Conservation (phyloP, 176 grass and related monocot species). For the Oryza glumipatula region DNA sequence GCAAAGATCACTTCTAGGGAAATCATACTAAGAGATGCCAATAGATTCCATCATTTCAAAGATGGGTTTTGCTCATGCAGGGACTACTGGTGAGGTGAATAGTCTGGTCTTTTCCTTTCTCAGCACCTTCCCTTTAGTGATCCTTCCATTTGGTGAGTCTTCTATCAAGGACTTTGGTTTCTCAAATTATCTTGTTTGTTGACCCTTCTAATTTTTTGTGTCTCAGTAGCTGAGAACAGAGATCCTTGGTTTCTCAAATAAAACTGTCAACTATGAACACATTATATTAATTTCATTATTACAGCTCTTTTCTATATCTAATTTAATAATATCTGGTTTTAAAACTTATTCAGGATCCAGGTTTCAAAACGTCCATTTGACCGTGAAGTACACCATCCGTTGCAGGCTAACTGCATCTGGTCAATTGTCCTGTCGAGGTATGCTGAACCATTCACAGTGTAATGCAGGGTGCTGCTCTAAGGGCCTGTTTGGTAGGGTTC, state of each 20-base stretch:
- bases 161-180: constrained; percentile 21
- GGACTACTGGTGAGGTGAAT: constrained; percentile 77
- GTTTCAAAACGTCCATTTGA: constrained; percentile 1
- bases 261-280: not conserved
- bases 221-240: not conserved
- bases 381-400: constrained; percentile 29
- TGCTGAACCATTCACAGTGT: not conserved
- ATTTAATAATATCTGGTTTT: constrained; percentile 31
- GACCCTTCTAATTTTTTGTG: constrained; percentile 28
- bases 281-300: constrained; percentile 11
- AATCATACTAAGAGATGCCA: constrained; percentile 81
- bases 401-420: constrained; percentile 1
- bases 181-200: constrained; percentile 13
- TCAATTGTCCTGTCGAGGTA: constrained; percentile 17
- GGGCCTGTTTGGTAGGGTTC: too few species aligned
- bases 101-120: constrained; percentile 30
- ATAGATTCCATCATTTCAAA: constrained; percentile 86
- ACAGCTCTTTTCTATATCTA: not conserved
- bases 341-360: not conserved
- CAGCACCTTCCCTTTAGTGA: constrained; percentile 20
- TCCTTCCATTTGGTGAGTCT: constrained; percentile 35
- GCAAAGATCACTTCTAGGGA: constrained; percentile 62
- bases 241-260: constrained; percentile 8
- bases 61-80: constrained; percentile 72
- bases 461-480: constrained; percentile 21